Base-by-base conservation (phyloP, 139 green algal species). In the Coelastrella sp. region DNA sequence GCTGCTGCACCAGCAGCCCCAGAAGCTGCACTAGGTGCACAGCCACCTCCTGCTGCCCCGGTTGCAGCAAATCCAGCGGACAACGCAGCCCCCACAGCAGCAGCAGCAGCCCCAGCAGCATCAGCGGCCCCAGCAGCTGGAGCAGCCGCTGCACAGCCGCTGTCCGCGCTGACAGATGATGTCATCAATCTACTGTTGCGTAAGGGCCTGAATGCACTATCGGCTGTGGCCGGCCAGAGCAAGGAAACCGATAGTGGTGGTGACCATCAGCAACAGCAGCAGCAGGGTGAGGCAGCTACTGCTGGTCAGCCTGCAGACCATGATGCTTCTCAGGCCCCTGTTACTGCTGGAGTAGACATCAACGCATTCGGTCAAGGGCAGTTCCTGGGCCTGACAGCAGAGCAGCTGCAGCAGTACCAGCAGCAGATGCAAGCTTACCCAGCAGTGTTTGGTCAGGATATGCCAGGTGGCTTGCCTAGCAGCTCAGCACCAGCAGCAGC, bases 141-240 rank as follows among this genome's bases (percentile, higher is more conserved):
- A 32, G 78, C 56, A 23, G 78, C 56, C 14, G 78, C 80, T 71
- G 80, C 80, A 65, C 83, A 88, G 68, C 83, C 66, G 54, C 83
- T 88, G 54, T 58, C 83, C 58, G 83, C 83, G 8, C 83, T 88
- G 66, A 88, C 68, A 57, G 83, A 88, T 71, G 83, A 80, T 22
- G 83, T 88, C 2, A 87, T 87, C 82, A 87, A 77, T 22, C 32
- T 87, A 32, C 82, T 87, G 64, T 65, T 87, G 82, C 82, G 65
- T 3, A 87, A 87, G 65, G 82, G 82, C 32, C 54, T 87, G 82
- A 17, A 77, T 87, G 83, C 83, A 13, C 54, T 88, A 54, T 76
- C 68, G 22, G 83, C 83, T 73, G 68, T 71, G 10, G 83, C 58
- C 32, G 32, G 32, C 17, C 58, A 73, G 23, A 56, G 10, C 58